A percentile compares a stretch with the other conserved stretches of the same genome.
These are phyloP conservation scores for Sporothrix mexicana DNA, from an alignment of 2,329 filamentous ascomycete species.

Conservation along the genomic window DNA sequence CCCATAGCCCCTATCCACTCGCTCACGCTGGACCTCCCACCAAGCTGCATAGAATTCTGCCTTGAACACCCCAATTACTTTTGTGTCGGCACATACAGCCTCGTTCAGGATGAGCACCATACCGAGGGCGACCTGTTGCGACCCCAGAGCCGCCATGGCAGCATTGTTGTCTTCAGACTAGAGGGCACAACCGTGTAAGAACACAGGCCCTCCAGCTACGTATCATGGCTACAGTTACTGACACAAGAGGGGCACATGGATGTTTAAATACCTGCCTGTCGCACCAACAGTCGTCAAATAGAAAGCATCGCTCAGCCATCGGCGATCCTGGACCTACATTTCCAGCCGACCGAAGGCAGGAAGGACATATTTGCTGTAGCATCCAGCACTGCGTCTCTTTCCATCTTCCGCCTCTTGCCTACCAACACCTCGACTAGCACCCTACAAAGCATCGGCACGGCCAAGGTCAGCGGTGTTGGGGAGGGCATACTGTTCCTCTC, in stretches of 20 bases:
- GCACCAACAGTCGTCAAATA: conserved; percentile 41
- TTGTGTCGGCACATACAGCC: conserved; percentile 82
- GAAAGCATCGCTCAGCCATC: conserved; percentile 69
- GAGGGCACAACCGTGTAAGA: conserved; percentile 62
- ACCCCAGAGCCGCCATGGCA: conserved; percentile 72
- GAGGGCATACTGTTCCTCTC: conserved; percentile 71
- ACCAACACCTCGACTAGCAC: conserved; percentile 40
- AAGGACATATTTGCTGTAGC: conserved; percentile 71
- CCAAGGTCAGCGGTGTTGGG: conserved; percentile 57
- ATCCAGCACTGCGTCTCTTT: conserved; percentile 75
- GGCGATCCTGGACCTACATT: conserved; percentile 85
- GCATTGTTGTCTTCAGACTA: conserved; percentile 70
- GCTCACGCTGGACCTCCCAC: conserved; percentile 67
- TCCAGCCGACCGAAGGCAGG: conserved; percentile 60
- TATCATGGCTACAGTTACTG: too few species aligned
- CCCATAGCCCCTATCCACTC: conserved; percentile 54
- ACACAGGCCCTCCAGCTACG: too few species aligned
- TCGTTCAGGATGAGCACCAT: conserved; percentile 57
- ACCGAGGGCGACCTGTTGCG: conserved; percentile 44
- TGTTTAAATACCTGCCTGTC: not conserved
- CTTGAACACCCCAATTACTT: conserved; percentile 67
- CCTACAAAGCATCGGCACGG: conserved; percentile 51
- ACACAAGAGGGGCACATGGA: not conserved
- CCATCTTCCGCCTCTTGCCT: conserved; percentile 64
- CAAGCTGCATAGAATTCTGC: conserved; percentile 79